Evolutionary conservation across 192 early-diverging fungal species (phyloP).

Genomic region (Gamsiella multidivaricata): DNA sequence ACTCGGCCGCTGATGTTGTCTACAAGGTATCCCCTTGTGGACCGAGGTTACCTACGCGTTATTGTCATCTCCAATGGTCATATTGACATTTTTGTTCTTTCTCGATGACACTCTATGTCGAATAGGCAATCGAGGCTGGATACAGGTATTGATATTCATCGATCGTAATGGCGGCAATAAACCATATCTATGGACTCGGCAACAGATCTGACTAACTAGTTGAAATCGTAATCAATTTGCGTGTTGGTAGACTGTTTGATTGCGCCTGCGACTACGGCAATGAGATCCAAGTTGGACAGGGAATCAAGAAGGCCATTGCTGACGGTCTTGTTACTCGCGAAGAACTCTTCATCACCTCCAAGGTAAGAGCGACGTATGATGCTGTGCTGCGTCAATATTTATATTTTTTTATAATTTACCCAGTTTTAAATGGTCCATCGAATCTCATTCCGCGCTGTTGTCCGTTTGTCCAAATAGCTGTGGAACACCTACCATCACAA

Average conservation of each 20-base stretch:
- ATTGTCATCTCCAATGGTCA: background rate
- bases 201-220: background rate
- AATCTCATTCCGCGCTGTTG: background rate
- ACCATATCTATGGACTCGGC: background rate
- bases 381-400: background rate
- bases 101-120: background rate
- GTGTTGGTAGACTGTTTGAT: constrained; percentile 58
- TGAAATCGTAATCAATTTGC: too few relatives aligned
- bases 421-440: too few relatives aligned
- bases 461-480: constrained; percentile 39
- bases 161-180: background rate
- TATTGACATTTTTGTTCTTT: background rate
- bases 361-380: constrained; percentile 23
- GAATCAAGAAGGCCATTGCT: constrained; percentile 61
- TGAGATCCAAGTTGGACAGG: constrained; percentile 71
- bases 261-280: constrained; percentile 73
- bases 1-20: constrained; percentile 54
- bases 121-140: constrained; percentile 42
- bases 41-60: too few relatives aligned
- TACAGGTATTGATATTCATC: constrained; percentile 25
- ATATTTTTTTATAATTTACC: background rate
- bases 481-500: constrained; percentile 75
- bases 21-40: constrained; percentile 54
- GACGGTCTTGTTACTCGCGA: constrained; percentile 66
- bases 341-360: constrained; percentile 68